These are phyloP conservation scores for Collybia nuda DNA, from an alignment of 768 basidiomycete species.

Conservation along the genomic window DNA sequence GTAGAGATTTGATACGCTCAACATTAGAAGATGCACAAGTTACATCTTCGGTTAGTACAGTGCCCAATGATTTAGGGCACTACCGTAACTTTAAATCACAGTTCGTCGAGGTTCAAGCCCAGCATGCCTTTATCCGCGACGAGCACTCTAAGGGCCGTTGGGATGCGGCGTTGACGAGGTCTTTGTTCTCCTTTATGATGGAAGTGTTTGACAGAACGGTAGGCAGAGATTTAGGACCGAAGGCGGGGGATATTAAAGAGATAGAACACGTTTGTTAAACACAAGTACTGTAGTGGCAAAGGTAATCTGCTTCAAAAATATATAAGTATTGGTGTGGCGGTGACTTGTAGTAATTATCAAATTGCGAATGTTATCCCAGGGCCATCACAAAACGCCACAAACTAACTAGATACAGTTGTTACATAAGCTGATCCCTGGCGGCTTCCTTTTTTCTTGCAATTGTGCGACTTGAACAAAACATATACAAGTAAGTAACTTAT, in stretches of 20 bases:
- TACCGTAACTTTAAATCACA: conserved; percentile 25
- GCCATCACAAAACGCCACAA: no score
- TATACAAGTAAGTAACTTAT: no score
- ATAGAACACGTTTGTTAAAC: conserved; percentile 87
- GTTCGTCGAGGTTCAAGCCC: conserved; percentile 96
- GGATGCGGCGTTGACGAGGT: conserved; percentile 89
- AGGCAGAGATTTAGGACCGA: conserved; percentile 81
- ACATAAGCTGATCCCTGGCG: no score
- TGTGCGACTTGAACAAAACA: no score
- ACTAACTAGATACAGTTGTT: no score
- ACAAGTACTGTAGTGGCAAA: no score
- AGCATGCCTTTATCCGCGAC: conserved; percentile 95
- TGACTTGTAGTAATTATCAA: no score
- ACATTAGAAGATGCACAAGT: conserved; percentile 81
- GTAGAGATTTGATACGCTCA: conserved; percentile 81
- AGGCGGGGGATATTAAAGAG: conserved; percentile 38
- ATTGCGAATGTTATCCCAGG: no score
- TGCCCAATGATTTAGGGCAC: neutral
- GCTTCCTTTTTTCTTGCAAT: no score
- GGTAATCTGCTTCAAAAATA: no score
- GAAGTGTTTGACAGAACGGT: conserved; percentile 91
- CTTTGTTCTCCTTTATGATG: conserved; percentile 83
- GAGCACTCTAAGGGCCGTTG: conserved; percentile 91
- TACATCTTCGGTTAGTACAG: conserved; percentile 57
- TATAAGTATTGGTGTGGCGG: no score